These are phyloP conservation scores for Carex arenaria DNA, from an alignment of 202 grass and related monocot genomes.

Conservation along the genomic window DNA sequence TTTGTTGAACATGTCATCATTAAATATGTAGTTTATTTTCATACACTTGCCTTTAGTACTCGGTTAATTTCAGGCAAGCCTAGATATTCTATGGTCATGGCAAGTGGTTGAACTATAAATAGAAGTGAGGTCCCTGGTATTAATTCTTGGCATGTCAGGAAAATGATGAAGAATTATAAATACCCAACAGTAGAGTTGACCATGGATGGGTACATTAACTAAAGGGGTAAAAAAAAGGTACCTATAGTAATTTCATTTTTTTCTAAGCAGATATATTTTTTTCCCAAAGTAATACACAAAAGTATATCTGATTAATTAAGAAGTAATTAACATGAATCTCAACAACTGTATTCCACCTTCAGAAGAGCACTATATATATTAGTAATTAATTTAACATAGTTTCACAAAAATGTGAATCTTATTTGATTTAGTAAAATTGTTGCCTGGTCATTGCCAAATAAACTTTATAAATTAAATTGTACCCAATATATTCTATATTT, in stretches of 20 bases:
- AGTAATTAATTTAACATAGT: neutral
- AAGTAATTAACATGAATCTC: neutral
- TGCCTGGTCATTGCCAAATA: neutral
- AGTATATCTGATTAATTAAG: neutral
- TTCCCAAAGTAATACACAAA: neutral
- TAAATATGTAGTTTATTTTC: neutral
- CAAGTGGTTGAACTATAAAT: neutral
- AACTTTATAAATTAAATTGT: neutral
- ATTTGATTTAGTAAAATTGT: neutral
- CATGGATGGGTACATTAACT: neutral
- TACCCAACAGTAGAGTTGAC: neutral
- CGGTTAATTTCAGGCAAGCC: neutral
- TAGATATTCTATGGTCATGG: neutral
- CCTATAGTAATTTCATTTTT: neutral
- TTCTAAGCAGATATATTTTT: neutral
- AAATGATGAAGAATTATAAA: neutral
- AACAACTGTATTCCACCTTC: neutral
- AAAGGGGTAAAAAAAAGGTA: neutral
- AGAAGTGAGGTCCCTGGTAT: neutral
- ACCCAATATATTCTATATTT: neutral
- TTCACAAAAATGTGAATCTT: neutral
- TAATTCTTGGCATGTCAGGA: neutral
- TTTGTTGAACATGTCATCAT: neutral
- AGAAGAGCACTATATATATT: neutral
- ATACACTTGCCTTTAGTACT: neutral